phyloP scores from a whole-genome alignment of 2,329 filamentous ascomycete genomes.

The Fonsecaea pedrosoi region DNA sequence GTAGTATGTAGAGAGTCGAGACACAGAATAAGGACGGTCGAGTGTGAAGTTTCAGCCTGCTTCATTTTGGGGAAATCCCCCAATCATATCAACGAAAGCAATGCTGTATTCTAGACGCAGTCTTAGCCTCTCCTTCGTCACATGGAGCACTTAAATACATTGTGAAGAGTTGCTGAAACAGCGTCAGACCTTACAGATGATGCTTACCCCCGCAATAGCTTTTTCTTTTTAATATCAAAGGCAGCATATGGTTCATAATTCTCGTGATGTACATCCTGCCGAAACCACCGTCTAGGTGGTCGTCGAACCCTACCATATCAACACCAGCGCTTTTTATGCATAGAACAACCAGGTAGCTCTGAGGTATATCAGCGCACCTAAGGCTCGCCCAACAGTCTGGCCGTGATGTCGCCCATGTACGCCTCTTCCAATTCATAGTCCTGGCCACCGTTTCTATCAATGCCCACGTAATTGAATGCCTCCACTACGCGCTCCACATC shows the following conservation, averaged over 20 bases:
- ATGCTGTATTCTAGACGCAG: not conserved
- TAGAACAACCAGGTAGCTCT: not conserved
- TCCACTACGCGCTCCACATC: slow-evolving; percentile 83
- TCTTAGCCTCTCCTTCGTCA: not conserved
- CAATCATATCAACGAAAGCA: not conserved
- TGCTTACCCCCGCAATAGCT: not conserved
- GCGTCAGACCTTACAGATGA: not conserved
- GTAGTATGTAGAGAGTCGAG: not conserved
- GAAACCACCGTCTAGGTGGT: slow-evolving; percentile 14
- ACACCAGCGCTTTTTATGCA: slow-evolving; percentile 26
- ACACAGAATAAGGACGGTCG: not conserved
- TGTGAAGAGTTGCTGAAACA: not conserved
- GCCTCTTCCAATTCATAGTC: slow-evolving; percentile 89
- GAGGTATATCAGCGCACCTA: slow-evolving; percentile 43
- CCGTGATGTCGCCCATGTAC: slow-evolving; percentile 88
- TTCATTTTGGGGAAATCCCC: not conserved
- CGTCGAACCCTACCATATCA: slow-evolving; percentile 25
- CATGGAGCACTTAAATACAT: not conserved
- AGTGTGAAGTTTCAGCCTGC: not conserved
- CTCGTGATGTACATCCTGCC: slow-evolving; percentile 31
- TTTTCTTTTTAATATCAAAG: not conserved
- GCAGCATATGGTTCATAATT: slow-evolving; percentile 16
- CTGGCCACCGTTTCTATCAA: slow-evolving; percentile 76
- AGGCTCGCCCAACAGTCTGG: slow-evolving; percentile 79
- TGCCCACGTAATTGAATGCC: slow-evolving; percentile 80